Conservation (phyloP, 108 stramenopile species). For the Schizochytrium sp. region DNA sequence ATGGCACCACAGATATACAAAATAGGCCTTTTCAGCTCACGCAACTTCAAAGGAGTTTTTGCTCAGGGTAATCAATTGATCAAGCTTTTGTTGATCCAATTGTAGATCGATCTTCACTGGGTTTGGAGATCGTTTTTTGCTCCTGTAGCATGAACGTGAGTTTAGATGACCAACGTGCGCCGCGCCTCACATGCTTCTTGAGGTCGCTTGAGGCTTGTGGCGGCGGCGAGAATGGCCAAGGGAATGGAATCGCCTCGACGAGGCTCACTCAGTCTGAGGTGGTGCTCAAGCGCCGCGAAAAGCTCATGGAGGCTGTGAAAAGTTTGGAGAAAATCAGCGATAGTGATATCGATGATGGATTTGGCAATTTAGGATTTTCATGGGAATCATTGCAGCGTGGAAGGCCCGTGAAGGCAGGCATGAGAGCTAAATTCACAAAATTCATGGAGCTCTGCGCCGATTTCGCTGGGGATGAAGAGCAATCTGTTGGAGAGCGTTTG, state of each 20-base stretch:
- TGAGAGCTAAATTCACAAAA: slow-evolving; percentile 15
- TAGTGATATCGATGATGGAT: background rate
- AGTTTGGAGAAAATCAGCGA: background rate
- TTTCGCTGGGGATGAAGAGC: slow-evolving; percentile 25
- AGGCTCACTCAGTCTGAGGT: slow-evolving; percentile 35
- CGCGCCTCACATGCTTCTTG: slow-evolving; percentile 34
- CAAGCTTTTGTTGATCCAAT: too few relatives aligned
- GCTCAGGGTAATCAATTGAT: too few relatives aligned
- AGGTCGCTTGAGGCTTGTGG: background rate
- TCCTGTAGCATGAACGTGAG: background rate
- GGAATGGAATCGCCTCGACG: background rate
- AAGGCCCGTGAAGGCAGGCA: background rate
- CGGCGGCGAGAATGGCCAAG: background rate
- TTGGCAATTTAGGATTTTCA: background rate
- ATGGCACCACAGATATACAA: too few relatives aligned
- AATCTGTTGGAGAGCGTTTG: slow-evolving; percentile 17
- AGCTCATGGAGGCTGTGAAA: background rate
- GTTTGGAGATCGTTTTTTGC: too few relatives aligned
- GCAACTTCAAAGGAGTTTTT: too few relatives aligned
- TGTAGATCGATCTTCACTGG: too few relatives aligned
- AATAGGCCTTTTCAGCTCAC: too few relatives aligned
- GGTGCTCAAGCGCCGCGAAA: background rate
- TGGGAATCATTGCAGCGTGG: slow-evolving; percentile 1
- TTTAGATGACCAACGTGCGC: slow-evolving; percentile 25
- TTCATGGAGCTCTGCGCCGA: slow-evolving; percentile 52